phyloP scores from a whole-genome alignment of 2,329 filamentous ascomycete genomes.

The Pyricularia grisea region DNA sequence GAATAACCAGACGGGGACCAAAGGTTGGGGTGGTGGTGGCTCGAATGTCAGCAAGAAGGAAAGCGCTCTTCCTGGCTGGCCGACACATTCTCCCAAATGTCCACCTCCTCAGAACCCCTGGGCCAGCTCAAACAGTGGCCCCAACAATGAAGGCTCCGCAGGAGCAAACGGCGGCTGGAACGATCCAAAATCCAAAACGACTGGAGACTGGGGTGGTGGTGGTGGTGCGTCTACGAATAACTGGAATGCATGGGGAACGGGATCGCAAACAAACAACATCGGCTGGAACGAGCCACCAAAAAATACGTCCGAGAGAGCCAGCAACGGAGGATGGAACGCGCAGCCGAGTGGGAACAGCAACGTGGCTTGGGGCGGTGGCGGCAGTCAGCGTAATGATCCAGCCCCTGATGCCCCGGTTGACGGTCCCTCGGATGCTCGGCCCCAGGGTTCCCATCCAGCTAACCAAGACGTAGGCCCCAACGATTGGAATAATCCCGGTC shows the following conservation, averaged over 20 bases:
- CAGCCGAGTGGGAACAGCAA: not conserved
- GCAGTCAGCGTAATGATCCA: not conserved
- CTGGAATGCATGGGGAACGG: not conserved
- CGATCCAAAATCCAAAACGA: not conserved
- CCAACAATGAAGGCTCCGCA: not conserved
- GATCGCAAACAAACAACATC: not conserved
- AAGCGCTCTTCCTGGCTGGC: not conserved
- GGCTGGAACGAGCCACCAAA: not conserved
- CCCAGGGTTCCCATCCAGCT: not conserved
- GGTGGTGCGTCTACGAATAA: not conserved
- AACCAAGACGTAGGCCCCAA: slow-evolving; percentile 1
- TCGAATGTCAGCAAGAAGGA: not conserved
- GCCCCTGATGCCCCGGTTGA: not conserved
- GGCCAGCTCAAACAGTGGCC: not conserved
- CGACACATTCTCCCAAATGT: not conserved
- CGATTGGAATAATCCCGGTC: not conserved
- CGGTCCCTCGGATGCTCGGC: not conserved
- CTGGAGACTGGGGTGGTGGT: not conserved
- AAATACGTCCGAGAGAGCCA: not conserved
- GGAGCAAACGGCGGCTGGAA: slow-evolving; percentile 6
- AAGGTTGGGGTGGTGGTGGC: slow-evolving; percentile 1
- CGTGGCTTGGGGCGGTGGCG: not conserved
- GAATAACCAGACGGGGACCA: not conserved
- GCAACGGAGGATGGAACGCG: not conserved
- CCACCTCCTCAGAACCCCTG: not conserved